Conservation (phyloP, 2,329 filamentous ascomycete genomes). For the Ascochyta pisi region DNA sequence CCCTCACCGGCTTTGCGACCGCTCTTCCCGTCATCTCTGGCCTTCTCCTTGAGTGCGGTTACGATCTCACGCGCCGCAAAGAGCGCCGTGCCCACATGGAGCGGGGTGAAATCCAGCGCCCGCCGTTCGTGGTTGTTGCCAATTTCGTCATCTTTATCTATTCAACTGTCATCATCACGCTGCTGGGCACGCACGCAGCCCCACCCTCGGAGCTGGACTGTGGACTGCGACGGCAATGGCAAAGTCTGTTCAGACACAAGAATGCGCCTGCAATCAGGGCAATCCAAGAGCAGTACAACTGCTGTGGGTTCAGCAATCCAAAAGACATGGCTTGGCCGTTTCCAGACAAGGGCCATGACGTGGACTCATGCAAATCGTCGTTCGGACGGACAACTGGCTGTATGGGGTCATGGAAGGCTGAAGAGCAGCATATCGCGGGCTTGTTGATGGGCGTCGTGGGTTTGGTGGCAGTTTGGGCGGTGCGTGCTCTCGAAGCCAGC, state of each 20-base stretch:
- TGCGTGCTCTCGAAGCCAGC: not conserved
- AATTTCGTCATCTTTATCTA: constrained; percentile 51
- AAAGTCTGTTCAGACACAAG: constrained; percentile 59
- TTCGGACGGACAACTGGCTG: constrained; percentile 60
- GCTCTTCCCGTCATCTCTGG: constrained; percentile 54
- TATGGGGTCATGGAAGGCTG: constrained; percentile 61
- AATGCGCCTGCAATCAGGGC: constrained; percentile 59
- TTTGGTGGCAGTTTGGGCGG: constrained; percentile 42
- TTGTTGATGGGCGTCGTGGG: constrained; percentile 60
- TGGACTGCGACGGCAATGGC: constrained; percentile 64
- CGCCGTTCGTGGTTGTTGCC: constrained; percentile 48
- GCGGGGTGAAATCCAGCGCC: constrained; percentile 44
- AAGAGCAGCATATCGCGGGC: constrained; percentile 61
- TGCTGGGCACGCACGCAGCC: constrained; percentile 53
- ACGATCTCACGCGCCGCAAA: constrained; percentile 43
- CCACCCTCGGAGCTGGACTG: constrained; percentile 57
- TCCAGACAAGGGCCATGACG: constrained; percentile 42
- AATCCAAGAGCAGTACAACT: constrained; percentile 71
- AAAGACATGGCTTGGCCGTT: constrained; percentile 71
- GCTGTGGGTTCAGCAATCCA: constrained; percentile 68
- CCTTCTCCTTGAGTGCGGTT: constrained; percentile 50
- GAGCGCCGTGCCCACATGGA: constrained; percentile 35
- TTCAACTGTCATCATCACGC: constrained; percentile 53
- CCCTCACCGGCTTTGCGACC: constrained; percentile 51
- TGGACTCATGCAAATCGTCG: constrained; percentile 54